Evolutionary conservation across 164 flowering plant genomes (phyloP), one percentile per base, ranked within the genome.

Genomic region (Kalanchoe fedtschenkoi): DNA sequence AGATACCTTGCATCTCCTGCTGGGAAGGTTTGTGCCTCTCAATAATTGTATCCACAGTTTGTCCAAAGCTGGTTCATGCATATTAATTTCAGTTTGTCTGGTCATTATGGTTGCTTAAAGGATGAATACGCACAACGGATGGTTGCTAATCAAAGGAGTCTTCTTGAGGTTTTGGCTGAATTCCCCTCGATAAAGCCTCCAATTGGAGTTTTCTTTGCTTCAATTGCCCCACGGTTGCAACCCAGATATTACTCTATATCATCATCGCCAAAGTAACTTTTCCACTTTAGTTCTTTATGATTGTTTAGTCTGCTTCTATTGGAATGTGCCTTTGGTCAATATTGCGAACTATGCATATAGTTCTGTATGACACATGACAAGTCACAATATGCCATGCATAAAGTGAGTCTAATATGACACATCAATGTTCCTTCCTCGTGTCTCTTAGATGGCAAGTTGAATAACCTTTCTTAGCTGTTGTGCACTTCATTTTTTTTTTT

Each of bases 221-320:
- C 88, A 64, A 73, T 88, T 69, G 91, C 95, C 38, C 97, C 97
- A 42, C 95, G 99, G 29, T 69, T 95, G 76, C 97, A 85, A 80
- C 97, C 99, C n/a, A 80, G 99, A 87, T 95, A 74, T 64, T 95
- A 95, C 74, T 95, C 99, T 4, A 95, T 95, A 43, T 95, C 99
- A 41, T 95, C 99, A n/a, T 95, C 99, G 17, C 89, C 95, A 34
- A 87, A 81, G 99, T 95, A 59, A 72, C 54, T 60, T 34, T 66
- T 44, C 17, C 41, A 5, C 7, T 26, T 26, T 14, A 26, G 38
- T 38, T 29, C 38, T 16, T 9, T 37, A 33, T 22, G 41, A 10
- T 63, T 42, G 21, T 42, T 42, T 42, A 14, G 46, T 19, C 51
- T 44, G 51, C 24, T 44, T 44, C 1, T 19, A n/a, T n/a, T 44